Evolutionary conservation across 2,329 filamentous ascomycete species (phyloP).

Genomic region (Fusarium sulawesiense): DNA sequence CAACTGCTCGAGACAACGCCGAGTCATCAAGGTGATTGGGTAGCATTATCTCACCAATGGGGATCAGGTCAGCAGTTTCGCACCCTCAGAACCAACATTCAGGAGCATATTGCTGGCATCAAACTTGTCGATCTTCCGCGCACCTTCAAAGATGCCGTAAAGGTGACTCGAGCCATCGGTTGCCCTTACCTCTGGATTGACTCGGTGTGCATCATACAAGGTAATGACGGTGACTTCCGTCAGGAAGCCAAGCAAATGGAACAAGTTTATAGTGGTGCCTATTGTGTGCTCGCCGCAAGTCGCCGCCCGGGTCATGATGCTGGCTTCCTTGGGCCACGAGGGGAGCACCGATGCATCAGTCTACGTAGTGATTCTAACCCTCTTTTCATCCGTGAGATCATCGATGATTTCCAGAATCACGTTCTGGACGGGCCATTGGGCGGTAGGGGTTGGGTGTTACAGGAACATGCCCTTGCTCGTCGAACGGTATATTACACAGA

Average conservation of each 20-base stretch:
- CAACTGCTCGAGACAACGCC: neutral
- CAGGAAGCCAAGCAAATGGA: neutral
- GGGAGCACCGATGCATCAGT: neutral
- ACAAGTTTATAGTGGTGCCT: neutral
- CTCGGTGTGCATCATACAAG: neutral
- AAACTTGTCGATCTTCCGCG: neutral
- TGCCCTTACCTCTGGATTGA: neutral
- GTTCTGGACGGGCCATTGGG: neutral
- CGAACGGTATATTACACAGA: constrained; percentile 6
- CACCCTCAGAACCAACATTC: neutral
- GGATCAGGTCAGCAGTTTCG: neutral
- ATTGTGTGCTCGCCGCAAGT: neutral
- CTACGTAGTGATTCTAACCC: neutral
- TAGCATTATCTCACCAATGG: neutral
- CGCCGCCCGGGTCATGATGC: neutral
- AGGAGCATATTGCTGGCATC: neutral
- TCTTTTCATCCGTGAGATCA: neutral
- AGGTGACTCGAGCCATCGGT: neutral
- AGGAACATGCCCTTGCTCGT: constrained; percentile 13
- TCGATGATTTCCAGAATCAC: constrained; percentile 4
- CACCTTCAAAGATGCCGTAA: neutral
- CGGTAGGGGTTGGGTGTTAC: constrained; percentile 5
- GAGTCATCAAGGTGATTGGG: neutral
- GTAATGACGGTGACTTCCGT: neutral
- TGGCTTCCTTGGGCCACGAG: neutral